These are phyloP conservation scores for Malassezia psittaci DNA, from an alignment of 1,284 basidiomycete species.

Conservation along the genomic window DNA sequence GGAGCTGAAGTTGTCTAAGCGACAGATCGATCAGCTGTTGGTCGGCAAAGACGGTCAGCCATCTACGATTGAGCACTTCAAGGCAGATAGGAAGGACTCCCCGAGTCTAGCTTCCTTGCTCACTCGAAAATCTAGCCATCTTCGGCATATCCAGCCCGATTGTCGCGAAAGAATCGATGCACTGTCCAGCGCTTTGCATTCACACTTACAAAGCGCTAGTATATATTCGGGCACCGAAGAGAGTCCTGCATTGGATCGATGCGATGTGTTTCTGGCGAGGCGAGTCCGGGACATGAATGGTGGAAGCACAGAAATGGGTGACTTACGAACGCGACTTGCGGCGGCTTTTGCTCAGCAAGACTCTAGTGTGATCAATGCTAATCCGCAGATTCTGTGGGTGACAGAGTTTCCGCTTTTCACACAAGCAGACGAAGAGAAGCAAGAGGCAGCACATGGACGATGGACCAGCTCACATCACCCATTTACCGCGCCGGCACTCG, in stretches of 20 bases:
- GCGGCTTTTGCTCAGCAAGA: constrained; percentile 59
- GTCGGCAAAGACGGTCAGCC: constrained; percentile 15
- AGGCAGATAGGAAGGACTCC: constrained; percentile 9
- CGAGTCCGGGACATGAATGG: constrained; percentile 52
- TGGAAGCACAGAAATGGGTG: constrained; percentile 74
- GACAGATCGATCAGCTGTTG: constrained; percentile 25
- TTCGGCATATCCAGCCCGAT: not conserved
- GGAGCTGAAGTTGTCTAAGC: constrained; percentile 20
- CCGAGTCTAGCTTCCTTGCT: constrained; percentile 28
- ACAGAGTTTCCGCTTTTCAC: constrained; percentile 94
- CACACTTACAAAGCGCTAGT: constrained; percentile 50
- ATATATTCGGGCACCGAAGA: constrained; percentile 23
- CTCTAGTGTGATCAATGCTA: constrained; percentile 47
- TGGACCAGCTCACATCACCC: constrained; percentile 89
- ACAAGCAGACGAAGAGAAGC: constrained; percentile 74
- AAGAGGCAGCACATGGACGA: constrained; percentile 59
- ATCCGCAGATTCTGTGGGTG: constrained; percentile 82
- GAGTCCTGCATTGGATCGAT: constrained; percentile 50
- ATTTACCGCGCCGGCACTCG: constrained; percentile 87
- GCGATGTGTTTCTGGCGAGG: constrained; percentile 21
- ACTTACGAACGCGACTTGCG: constrained; percentile 59
- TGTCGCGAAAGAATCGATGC: constrained; percentile 16
- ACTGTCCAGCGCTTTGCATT: constrained; percentile 10
- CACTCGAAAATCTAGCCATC: constrained; percentile 27
- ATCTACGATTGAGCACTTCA: constrained; percentile 28